Conservation (phyloP, 2,329 filamentous ascomycete genomes). For the Calonectria pteridis region DNA sequence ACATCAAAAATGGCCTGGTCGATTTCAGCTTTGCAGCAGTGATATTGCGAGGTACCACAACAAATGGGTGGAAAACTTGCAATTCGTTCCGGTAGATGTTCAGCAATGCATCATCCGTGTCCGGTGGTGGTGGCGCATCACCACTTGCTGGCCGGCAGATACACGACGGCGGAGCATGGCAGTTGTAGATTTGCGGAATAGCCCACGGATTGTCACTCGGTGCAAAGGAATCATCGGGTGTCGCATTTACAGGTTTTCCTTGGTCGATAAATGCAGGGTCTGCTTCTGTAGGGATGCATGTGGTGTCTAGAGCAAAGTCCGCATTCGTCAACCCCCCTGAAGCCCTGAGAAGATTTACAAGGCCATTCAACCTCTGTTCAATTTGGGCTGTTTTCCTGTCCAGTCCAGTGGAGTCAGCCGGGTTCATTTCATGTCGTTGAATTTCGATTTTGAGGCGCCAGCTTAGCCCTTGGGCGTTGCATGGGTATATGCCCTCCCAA, state of each 20-base stretch:
- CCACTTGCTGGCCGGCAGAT: slow-evolving; percentile 59
- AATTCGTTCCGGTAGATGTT: slow-evolving; percentile 58
- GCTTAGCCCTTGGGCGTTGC: background rate
- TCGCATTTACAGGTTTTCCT: slow-evolving; percentile 38
- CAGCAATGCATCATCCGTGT: slow-evolving; percentile 61
- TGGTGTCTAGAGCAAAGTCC: slow-evolving; percentile 42
- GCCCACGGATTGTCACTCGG: slow-evolving; percentile 40
- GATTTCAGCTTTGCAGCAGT: slow-evolving; percentile 53
- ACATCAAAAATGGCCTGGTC: slow-evolving; percentile 61
- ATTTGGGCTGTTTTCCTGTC: slow-evolving; percentile 62
- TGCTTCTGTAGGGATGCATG: slow-evolving; percentile 44
- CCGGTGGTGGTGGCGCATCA: slow-evolving; percentile 54
- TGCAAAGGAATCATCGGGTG: slow-evolving; percentile 24
- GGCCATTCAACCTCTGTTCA: slow-evolving; percentile 62
- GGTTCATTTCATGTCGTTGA: background rate
- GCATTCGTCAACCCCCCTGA: slow-evolving; percentile 52
- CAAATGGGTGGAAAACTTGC: slow-evolving; percentile 61
- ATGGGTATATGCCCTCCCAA: background rate
- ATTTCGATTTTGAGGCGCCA: background rate
- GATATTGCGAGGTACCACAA: slow-evolving; percentile 54
- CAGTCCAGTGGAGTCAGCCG: slow-evolving; percentile 5
- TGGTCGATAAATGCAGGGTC: slow-evolving; percentile 43
- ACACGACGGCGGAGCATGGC: slow-evolving; percentile 59
- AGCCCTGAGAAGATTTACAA: slow-evolving; percentile 61
- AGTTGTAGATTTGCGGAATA: slow-evolving; percentile 60